A percentile compares a stretch with the other conserved stretches of the same genome.
Conservation (phyloP, 441 rosid genomes). For the Erysimum pusillum region DNA sequence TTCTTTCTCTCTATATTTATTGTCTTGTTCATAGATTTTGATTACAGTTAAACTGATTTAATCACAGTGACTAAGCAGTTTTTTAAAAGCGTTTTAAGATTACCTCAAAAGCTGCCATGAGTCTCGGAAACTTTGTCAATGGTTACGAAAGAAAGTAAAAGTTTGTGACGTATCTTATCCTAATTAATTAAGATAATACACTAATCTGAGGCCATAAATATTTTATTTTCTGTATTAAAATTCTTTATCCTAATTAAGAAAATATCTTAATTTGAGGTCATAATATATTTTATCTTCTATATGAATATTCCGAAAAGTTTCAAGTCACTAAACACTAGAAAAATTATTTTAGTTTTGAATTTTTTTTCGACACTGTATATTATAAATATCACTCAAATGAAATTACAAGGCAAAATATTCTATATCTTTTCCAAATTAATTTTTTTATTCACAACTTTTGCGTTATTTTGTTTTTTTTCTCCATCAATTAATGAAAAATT, state of each 20-base stretch:
- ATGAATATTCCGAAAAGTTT: too few species aligned
- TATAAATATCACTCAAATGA: background rate
- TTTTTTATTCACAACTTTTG: background rate
- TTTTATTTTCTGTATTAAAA: background rate
- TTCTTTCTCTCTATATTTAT: background rate
- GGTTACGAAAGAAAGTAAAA: slow-evolving; percentile 27
- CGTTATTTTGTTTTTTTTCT: background rate
- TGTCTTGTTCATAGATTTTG: background rate
- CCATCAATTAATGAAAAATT: background rate
- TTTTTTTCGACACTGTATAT: background rate
- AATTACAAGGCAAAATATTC: background rate
- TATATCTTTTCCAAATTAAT: background rate
- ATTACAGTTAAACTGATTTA: background rate
- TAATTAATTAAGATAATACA: background rate
- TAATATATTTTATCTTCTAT: background rate
- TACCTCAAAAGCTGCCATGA: slow-evolving; percentile 28
- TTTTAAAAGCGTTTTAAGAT: too few species aligned
- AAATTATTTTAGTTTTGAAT: background rate
- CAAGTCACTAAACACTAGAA: background rate
- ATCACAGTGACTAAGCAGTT: background rate
- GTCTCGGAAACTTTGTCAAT: slow-evolving; percentile 34
- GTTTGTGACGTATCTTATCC: slow-evolving; percentile 39
- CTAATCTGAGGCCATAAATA: background rate
- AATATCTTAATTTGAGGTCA: background rate
- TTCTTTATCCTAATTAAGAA: slow-evolving; percentile 14